Evolutionary conservation across 2,329 filamentous ascomycete genomes (phyloP).

Genomic region (Blastomyces gilchristii): DNA sequence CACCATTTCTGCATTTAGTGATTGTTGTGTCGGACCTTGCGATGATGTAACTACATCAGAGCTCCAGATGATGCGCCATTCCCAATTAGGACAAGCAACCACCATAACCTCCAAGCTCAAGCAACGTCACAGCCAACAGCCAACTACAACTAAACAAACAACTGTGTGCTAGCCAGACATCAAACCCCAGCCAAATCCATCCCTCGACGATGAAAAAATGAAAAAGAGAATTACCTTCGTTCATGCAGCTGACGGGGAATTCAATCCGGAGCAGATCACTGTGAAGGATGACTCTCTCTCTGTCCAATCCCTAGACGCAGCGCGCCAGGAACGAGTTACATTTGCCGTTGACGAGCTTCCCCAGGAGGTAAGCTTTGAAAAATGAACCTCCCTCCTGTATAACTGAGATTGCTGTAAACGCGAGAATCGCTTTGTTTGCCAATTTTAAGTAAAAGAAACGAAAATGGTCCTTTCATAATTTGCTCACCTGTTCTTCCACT

Average conservation of each 20-base stretch:
- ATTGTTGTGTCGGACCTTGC: not conserved
- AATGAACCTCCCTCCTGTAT: not conserved
- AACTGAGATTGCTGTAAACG: not conserved
- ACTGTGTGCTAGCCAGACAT: not conserved
- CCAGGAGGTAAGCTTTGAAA: conserved; percentile 40
- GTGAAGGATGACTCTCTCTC: conserved; percentile 46
- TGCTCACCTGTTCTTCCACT: not conserved
- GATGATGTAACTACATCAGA: no score
- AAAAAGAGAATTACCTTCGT: conserved; percentile 59
- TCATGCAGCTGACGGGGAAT: conserved; percentile 51
- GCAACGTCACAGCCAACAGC: not conserved
- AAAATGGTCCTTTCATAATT: not conserved
- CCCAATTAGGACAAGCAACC: conserved; percentile 7
- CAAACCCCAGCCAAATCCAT: not conserved
- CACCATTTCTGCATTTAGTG: not conserved
- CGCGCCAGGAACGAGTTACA: conserved; percentile 70
- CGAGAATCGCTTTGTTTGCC: no score
- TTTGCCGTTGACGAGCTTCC: conserved; percentile 65
- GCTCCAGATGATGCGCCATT: not conserved
- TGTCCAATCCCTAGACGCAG: conserved; percentile 53
- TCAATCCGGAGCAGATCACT: conserved; percentile 54
- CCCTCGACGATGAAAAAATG: conserved; percentile 22
- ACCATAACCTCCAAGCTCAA: not conserved
- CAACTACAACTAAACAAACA: not conserved
- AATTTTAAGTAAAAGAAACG: not conserved